Base-by-base conservation (phyloP, 2,329 filamentous ascomycete species). In the Emergomyces africanus region DNA sequence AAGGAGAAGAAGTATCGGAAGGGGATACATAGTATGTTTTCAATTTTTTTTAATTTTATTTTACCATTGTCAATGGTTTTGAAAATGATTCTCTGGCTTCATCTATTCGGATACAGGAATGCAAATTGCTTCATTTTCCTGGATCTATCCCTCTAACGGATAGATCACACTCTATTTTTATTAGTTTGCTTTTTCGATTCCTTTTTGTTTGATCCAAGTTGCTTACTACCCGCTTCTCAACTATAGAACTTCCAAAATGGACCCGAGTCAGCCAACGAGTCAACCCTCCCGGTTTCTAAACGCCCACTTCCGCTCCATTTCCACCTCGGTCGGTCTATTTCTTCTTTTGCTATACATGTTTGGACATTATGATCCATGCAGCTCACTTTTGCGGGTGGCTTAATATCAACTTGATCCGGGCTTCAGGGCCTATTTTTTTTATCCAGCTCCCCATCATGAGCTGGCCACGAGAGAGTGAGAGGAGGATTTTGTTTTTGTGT, bases 1-100 rank as follows among this genome's bases (percentile, higher is more conserved):
- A 96, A 97, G 76, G 90, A 88, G 73, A 95, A 91, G 84, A 86
- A 83, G 68, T 99, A 97, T 74, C 82, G 94, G 72, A 99, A 99
- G 83, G 89, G 90, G 59, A 91, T 99, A 73, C 92, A 97, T 77
- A 97, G 91, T 96, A 81, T 68, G 90, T 84, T 3, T 59, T n/a
- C 30, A 18, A 28, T 12, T n/a, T 44, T 58, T 33, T 46, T 14
- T 39, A 56, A 46, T 15, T 35, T 23, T 53, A 10, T 39, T 8
- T 30, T 30, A 30, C 6, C 3, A 49, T n/a, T 14, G 25, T 35
- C 9, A 8, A 35, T 54, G 39, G 3, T 23, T 14, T 15, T 35
- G 28, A 30, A 10, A 5, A 12, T 20, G 15, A 18, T 57, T 15
- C 57, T n/a, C 8, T 30, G 10, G 20, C 14, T 5, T 18, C 14